phyloP scores from a whole-genome alignment of 1,284 basidiomycete genomes.

The Apiotrichum sp. region DNA sequence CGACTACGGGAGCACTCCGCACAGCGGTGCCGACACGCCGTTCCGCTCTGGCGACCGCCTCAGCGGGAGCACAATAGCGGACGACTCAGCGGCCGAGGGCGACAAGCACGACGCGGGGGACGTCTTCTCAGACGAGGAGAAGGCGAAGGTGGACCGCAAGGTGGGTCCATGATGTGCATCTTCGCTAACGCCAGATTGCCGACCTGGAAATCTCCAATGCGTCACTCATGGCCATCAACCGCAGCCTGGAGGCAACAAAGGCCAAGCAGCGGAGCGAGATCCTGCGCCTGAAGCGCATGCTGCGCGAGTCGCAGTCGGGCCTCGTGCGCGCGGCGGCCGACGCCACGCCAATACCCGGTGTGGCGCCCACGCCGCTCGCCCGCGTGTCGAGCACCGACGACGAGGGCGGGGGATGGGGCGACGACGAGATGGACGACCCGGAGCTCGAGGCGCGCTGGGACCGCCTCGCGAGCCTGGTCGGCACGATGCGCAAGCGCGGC shows the following conservation, averaged over 20 bases:
- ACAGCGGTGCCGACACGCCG: neutral
- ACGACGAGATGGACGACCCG: conserved; percentile 26
- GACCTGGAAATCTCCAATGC: conserved; percentile 45
- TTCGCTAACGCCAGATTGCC: conserved; percentile 28
- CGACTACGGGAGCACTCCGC: neutral
- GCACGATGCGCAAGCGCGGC: conserved; percentile 27
- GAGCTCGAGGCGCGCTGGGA: conserved; percentile 39
- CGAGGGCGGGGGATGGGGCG: conserved; percentile 13
- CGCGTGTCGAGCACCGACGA: conserved; percentile 7
- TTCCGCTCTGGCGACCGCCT: conserved; percentile 1
- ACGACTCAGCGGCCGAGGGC: conserved; percentile 6
- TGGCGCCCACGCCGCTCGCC: conserved; percentile 1
- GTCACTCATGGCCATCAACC: conserved; percentile 43
- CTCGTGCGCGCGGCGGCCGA: neutral
- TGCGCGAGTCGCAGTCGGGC: conserved; percentile 22
- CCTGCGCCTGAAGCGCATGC: conserved; percentile 31
- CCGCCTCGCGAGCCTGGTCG: conserved; percentile 30
- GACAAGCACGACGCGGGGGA: conserved; percentile 5
- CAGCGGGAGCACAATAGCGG: conserved; percentile 10
- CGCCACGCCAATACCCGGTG: neutral
- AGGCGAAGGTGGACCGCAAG: conserved; percentile 39
- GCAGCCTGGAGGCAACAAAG: conserved; percentile 39
- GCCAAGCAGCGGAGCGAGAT: conserved; percentile 42
- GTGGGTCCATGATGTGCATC: conserved; percentile 12
- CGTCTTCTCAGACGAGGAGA: conserved; percentile 12